Conservation (phyloP, 2,329 filamentous ascomycete genomes). For the Coleophoma crateriformis region DNA sequence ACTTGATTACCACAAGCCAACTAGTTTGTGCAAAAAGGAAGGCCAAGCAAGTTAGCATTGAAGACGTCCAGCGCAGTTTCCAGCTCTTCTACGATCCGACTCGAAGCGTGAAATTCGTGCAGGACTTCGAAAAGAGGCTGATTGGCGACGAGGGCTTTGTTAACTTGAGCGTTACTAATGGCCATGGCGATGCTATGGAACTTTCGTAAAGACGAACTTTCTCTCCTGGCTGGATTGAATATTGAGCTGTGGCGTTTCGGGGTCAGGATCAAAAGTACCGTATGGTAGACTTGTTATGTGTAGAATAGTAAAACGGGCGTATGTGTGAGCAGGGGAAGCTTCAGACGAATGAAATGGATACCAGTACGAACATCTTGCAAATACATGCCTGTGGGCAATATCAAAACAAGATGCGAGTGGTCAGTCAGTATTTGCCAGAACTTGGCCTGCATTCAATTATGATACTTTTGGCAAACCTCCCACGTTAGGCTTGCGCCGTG, state of each 20-base stretch:
- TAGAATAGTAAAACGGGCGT: not conserved
- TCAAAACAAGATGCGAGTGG: not conserved
- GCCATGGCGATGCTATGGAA: slow-evolving; percentile 65
- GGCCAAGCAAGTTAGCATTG: slow-evolving; percentile 75
- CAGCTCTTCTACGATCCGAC: slow-evolving; percentile 86
- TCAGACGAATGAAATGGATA: not conserved
- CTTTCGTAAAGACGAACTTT: slow-evolving; percentile 17
- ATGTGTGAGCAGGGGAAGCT: not conserved
- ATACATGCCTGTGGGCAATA: not conserved
- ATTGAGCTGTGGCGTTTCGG: not conserved
- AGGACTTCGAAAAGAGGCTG: slow-evolving; percentile 84
- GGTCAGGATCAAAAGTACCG: not conserved
- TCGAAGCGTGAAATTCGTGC: slow-evolving; percentile 85
- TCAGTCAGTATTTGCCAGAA: not conserved
- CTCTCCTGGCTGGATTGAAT: not conserved
- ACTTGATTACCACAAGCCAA: slow-evolving; percentile 92
- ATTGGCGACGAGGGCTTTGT: slow-evolving; percentile 84
- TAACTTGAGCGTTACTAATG: slow-evolving; percentile 55
- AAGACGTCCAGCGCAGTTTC: slow-evolving; percentile 92
- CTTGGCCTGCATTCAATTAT: too few species aligned
- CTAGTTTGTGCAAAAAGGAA: slow-evolving; percentile 81
- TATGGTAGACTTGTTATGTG: not conserved
- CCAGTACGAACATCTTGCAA: not conserved
- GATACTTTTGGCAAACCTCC: not conserved
- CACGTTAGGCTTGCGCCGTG: not conserved